Evolutionary conservation across 805 yeast species (phyloP).

Genomic region (Metschnikowia koreensis): DNA sequence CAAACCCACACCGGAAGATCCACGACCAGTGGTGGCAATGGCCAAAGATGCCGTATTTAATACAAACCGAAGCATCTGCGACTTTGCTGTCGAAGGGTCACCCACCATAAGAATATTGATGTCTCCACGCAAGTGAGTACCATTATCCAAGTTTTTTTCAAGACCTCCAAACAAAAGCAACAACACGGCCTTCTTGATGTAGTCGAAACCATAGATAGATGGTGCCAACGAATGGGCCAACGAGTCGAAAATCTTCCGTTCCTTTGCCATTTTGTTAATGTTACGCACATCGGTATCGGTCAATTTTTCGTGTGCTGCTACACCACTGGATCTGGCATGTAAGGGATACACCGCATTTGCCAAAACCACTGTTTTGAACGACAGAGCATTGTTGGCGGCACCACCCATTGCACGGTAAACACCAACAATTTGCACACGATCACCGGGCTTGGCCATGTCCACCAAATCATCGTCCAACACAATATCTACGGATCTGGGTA

Average conservation of each 20-base stretch:
- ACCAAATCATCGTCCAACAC: constrained; percentile 94
- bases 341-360: constrained; percentile 89
- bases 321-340: constrained; percentile 85
- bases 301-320: constrained; percentile 64
- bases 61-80: constrained; percentile 92
- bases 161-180: constrained; percentile 91
- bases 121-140: constrained; percentile 97
- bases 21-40: constrained; percentile 97
- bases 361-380: constrained; percentile 78
- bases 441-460: constrained; percentile 92
- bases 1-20: constrained; percentile 99
- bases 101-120: constrained; percentile 96
- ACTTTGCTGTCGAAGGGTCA: constrained; percentile 98
- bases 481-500: constrained; percentile 90
- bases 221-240: constrained; percentile 91
- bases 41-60: constrained; percentile 93
- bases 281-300: constrained; percentile 83
- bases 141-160: constrained; percentile 90
- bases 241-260: constrained; percentile 68
- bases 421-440: constrained; percentile 90
- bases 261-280: constrained; percentile 74
- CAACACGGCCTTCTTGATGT: constrained; percentile 86
- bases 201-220: constrained; percentile 89
- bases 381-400: constrained; percentile 52
- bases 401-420: constrained; percentile 91